These are phyloP conservation scores for Gryganskiella cystojenkinii DNA, from an alignment of 192 early-diverging fungal species.

Conservation along the genomic window DNA sequence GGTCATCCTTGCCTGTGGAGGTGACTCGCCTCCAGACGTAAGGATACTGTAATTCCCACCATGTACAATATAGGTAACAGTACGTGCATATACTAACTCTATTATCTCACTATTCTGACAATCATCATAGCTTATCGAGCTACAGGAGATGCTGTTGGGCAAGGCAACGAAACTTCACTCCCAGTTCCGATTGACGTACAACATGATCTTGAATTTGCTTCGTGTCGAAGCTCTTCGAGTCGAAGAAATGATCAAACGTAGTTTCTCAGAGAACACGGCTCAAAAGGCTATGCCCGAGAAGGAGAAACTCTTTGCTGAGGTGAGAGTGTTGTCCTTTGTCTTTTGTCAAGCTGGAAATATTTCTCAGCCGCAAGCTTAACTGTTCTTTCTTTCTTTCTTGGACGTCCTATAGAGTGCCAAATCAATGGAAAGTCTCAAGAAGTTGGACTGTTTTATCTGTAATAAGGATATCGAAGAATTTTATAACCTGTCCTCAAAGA, in stretches of 20 bases:
- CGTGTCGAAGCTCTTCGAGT: constrained; percentile 95
- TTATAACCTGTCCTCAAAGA: constrained; percentile 71
- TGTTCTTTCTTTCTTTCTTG: constrained; percentile 1
- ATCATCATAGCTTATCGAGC: constrained; percentile 50
- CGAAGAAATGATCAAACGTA: constrained; percentile 98
- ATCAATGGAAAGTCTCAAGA: constrained; percentile 64
- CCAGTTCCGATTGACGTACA: constrained; percentile 97
- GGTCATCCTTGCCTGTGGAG: constrained; percentile 85
- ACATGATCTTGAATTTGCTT: constrained; percentile 97
- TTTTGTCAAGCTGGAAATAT: neutral
- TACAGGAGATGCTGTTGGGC: constrained; percentile 89
- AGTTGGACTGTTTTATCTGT: constrained; percentile 87
- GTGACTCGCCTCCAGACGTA: constrained; percentile 60
- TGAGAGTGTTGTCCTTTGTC: constrained; percentile 6
- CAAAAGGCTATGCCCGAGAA: constrained; percentile 91
- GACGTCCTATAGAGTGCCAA: constrained; percentile 62
- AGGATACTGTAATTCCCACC: too few species aligned
- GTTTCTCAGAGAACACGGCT: constrained; percentile 92
- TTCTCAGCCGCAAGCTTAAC: neutral
- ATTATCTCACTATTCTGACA: too few species aligned
- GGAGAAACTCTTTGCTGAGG: constrained; percentile 74
- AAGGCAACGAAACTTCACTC: constrained; percentile 90
- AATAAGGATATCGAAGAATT: constrained; percentile 76
- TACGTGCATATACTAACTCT: too few species aligned
- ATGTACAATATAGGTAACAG: too few species aligned